Conservation (phyloP, 2,329 filamentous ascomycete genomes). For the Aspergillus pseudoterreus region DNA sequence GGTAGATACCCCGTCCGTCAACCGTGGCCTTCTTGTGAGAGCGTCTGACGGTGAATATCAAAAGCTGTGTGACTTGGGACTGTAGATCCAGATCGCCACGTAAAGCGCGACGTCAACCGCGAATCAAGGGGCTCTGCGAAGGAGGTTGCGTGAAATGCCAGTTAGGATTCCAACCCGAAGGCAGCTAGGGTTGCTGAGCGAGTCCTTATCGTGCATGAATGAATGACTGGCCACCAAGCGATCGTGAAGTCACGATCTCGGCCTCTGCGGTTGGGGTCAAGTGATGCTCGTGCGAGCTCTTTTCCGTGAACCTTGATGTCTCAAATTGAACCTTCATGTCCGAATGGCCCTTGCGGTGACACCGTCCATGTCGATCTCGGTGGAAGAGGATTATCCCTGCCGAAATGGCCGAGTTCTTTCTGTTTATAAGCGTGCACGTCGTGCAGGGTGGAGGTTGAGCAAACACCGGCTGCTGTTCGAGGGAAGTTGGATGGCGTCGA, state of each 20-base stretch:
- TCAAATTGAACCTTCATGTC: not conserved
- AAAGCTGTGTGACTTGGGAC: too few species aligned
- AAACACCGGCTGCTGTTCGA: not conserved
- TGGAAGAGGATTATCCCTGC: not conserved
- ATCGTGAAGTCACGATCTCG: not conserved
- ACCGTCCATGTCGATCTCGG: not conserved
- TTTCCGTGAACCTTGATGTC: not conserved
- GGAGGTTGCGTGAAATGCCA: not conserved
- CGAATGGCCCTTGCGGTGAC: not conserved
- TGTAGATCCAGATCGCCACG: not conserved
- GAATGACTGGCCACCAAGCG: not conserved
- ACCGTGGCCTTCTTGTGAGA: too few species aligned
- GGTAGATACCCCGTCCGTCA: too few species aligned
- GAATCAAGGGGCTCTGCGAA: not conserved
- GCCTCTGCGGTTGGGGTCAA: not conserved
- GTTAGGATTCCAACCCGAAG: constrained; percentile 1
- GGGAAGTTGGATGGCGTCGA: not conserved
- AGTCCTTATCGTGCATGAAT: not conserved
- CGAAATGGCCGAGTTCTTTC: not conserved
- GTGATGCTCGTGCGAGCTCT: not conserved
- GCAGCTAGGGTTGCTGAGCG: constrained; percentile 2
- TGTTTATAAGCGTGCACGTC: not conserved
- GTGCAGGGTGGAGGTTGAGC: too few species aligned
- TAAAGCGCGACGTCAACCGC: not conserved
- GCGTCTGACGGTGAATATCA: too few species aligned